Evolutionary conservation across 371 early-diverging fungal genomes (phyloP).

Genomic region (Mortierella sp.): DNA sequence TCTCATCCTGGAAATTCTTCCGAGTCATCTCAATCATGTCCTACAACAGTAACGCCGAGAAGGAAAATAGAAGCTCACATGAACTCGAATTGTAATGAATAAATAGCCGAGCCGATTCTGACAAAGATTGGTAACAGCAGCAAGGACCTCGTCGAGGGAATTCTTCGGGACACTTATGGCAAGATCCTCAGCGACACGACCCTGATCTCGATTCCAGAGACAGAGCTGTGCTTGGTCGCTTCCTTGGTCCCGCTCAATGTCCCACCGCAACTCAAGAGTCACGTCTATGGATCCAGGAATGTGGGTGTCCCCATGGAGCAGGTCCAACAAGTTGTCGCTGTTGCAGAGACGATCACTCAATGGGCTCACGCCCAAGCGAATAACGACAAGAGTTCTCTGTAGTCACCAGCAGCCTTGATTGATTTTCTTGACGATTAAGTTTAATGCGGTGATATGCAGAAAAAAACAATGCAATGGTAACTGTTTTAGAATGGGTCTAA

Average conservation of each 20-base stretch:
- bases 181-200: constrained; percentile 39
- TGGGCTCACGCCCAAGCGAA: constrained; percentile 36
- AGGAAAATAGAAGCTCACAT: not conserved
- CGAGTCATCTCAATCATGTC: not conserved
- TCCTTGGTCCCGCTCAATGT: constrained; percentile 64
- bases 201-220: constrained; percentile 42
- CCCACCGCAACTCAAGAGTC: constrained; percentile 68
- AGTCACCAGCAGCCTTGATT: constrained; percentile 10
- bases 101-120: constrained; percentile 43
- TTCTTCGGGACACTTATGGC: constrained; percentile 45
- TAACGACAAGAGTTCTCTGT: constrained; percentile 47
- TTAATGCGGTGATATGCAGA: not conserved
- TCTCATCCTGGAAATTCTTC: not conserved
- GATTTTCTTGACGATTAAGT: not conserved
- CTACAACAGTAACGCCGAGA: not conserved
- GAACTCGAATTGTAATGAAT: not conserved
- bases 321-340: constrained; percentile 43
- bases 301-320: constrained; percentile 56
- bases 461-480: not conserved
- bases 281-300: constrained; percentile 51
- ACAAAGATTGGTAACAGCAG: constrained; percentile 45
- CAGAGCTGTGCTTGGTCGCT: constrained; percentile 67
- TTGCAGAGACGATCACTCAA: constrained; percentile 35
- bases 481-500: not conserved
- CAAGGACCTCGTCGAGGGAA: constrained; percentile 43